phyloP scores from a whole-genome alignment of 148 eudicot genomes.

The Camellia granthamiana region DNA sequence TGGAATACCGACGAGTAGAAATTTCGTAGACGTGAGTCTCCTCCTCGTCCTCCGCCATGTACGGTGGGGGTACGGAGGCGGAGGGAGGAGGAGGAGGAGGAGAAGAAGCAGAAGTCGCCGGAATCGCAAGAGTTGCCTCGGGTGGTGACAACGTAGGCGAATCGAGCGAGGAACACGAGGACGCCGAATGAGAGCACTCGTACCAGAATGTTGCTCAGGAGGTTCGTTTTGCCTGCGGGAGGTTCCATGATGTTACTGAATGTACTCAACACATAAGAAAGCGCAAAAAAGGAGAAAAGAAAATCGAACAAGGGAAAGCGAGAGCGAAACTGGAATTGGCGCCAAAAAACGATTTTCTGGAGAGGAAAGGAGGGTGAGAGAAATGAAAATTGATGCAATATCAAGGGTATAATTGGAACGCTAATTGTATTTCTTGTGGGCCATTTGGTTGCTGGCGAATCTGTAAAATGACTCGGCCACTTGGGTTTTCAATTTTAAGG shows the following conservation, averaged over 20 bases:
- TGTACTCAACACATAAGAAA: not conserved
- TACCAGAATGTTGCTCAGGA: slow-evolving; percentile 23
- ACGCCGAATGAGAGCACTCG: slow-evolving; percentile 30
- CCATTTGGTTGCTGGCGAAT: too few relatives aligned
- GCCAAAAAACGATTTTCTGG: not conserved
- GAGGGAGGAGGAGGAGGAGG: slow-evolving; percentile 10
- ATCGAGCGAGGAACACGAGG: slow-evolving; percentile 24
- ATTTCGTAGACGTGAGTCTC: not conserved
- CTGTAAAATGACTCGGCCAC: too few relatives aligned
- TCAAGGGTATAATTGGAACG: not conserved
- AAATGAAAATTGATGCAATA: not conserved
- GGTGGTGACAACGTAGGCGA: slow-evolving; percentile 21
- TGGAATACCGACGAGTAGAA: slow-evolving; percentile 31
- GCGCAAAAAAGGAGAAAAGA: slow-evolving; percentile 14
- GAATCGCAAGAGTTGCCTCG: slow-evolving; percentile 1
- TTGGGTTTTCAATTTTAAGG: too few relatives aligned
- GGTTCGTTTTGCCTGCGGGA: slow-evolving; percentile 7
- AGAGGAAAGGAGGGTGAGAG: not conserved
- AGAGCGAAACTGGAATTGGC: not conserved
- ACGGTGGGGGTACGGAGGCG: not conserved
- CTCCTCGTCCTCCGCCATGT: not conserved
- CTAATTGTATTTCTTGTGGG: not conserved
- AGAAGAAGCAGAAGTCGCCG: slow-evolving; percentile 14
- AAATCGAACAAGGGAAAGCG: slow-evolving; percentile 11
- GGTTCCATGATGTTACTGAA: slow-evolving; percentile 5